Evolutionary conservation across 352 stramenopile genomes (phyloP), one percentile per base, ranked within the genome.

Genomic region (Pythium biforme): DNA sequence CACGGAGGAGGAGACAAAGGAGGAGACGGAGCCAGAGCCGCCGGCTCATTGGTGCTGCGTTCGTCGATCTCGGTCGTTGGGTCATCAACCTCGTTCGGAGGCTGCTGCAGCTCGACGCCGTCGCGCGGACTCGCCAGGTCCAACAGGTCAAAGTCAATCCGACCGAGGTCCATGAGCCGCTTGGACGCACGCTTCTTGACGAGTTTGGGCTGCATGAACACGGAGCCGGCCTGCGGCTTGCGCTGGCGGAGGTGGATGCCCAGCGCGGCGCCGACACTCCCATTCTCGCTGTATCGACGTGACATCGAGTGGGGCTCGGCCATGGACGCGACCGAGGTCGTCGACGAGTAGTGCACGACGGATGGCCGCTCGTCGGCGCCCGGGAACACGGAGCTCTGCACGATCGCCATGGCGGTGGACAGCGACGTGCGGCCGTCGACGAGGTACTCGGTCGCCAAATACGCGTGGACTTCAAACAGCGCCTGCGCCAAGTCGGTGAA

Each of bases 141-240:
- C 12, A 54, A 20, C 27, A 41, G 17, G 27, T 65, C 50, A 17
- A 59, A 53, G 14, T 59, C 49, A 34, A 58, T 9, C 34, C 37
- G 39, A 0, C 34, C 26, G 7, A 65, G 37, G 27, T 65, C 48
- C 14, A 65, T 43, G 5, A 65, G 49, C 37, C 59, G 26, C 31
- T 43, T 60, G 11, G 61, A 53, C 10, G 45, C 45, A 17, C 68
- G 65, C 15, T 19, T 47, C 20, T 31, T 52, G 25, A 65, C 27
- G 17, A 54, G 19, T 22, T 65, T 73, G 53, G 59, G 59, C 40
- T 51, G 49, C 39, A 65, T 33, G 14, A 65, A 65, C 40, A 65
- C 49, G 3, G 59, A 65, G 26, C 59, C 43, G 12, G 29, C 40
- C 11, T 33, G n/a, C 19, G 59, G 31, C 17, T 26, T 34, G 26